These are phyloP conservation scores for Lachnellula arida DNA, from an alignment of 2,329 filamentous ascomycete genomes.

Conservation along the genomic window DNA sequence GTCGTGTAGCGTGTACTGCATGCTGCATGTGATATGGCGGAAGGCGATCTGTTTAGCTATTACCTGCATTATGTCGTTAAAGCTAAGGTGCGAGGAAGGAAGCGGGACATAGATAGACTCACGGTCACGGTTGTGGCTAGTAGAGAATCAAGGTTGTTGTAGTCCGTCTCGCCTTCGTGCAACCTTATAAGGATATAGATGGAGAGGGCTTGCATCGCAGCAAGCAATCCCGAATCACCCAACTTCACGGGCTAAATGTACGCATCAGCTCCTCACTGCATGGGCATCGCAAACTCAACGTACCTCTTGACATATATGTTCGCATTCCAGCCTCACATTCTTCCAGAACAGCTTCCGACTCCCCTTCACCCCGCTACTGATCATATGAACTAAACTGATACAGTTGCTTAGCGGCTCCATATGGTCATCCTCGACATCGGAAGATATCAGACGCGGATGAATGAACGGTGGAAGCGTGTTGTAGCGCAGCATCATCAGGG, in stretches of 20 bases:
- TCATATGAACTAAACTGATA: conserved; percentile 39
- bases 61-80: conserved; percentile 11
- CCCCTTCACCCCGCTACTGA: conserved; percentile 30
- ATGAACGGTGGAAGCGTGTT: conserved; percentile 41
- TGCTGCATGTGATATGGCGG: conserved; percentile 14
- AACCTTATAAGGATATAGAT: conserved; percentile 41
- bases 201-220: conserved; percentile 40
- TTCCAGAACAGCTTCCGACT: conserved; percentile 41
- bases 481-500: conserved; percentile 36
- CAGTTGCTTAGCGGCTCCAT: conserved; percentile 39
- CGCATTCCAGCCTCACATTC: conserved; percentile 41
- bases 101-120: conserved; percentile 13
- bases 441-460: conserved; percentile 32
- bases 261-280: conserved; percentile 5
- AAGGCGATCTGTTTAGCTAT: conserved; percentile 13
- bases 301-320: conserved; percentile 35
- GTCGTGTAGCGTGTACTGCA: conserved; percentile 15
- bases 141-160: conserved; percentile 39
- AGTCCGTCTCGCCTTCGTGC: conserved; percentile 40
- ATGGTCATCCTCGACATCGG: conserved; percentile 19
- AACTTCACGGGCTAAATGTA: conserved; percentile 28
- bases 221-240: conserved; percentile 37
- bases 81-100: conserved; percentile 4
- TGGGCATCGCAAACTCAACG: conserved; percentile 11
- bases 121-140: conserved; percentile 35